Evolutionary conservation across 148 eudicot species (phyloP).

Genomic region (Cornus florida): DNA sequence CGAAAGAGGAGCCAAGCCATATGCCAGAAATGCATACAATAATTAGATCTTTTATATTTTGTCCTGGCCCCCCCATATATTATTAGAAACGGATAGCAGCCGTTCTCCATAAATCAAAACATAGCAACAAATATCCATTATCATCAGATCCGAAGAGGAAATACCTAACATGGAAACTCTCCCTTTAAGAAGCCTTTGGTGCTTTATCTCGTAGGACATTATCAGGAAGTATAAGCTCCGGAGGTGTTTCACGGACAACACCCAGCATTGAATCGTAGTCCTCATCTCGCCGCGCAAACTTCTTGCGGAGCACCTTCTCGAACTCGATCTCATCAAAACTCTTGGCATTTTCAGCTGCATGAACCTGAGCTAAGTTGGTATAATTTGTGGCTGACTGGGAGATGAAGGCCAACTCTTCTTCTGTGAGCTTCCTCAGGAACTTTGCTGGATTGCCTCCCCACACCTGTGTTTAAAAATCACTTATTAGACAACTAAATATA

Average conservation of each 20-base stretch:
- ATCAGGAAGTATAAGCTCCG: conserved; percentile 52
- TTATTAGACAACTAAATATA: background rate
- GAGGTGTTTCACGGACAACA: conserved; percentile 57
- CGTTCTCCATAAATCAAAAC: background rate
- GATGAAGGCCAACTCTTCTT: conserved; percentile 61
- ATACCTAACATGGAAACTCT: background rate
- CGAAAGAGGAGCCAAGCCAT: background rate
- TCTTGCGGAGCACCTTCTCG: conserved; percentile 63
- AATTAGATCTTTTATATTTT: background rate
- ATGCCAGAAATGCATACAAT: background rate
- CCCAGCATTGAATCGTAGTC: conserved; percentile 61
- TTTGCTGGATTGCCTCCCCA: conserved; percentile 78
- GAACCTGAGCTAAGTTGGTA: conserved; percentile 51
- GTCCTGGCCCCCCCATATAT: conserved; percentile 7
- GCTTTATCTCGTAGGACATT: conserved; percentile 47
- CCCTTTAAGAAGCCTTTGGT: conserved; percentile 38
- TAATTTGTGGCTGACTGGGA: conserved; percentile 54
- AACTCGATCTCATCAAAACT: conserved; percentile 62
- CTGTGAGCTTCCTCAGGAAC: conserved; percentile 62
- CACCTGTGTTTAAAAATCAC: conserved; percentile 25
- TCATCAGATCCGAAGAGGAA: conserved; percentile 2
- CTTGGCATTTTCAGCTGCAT: conserved; percentile 61
- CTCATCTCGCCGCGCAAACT: conserved; percentile 54
- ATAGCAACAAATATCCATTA: conserved; percentile 5
- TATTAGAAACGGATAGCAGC: conserved; percentile 10